These are phyloP conservation scores for Cladosporium sp. DNA, from an alignment of 2,329 filamentous ascomycete species.

Conservation along the genomic window DNA sequence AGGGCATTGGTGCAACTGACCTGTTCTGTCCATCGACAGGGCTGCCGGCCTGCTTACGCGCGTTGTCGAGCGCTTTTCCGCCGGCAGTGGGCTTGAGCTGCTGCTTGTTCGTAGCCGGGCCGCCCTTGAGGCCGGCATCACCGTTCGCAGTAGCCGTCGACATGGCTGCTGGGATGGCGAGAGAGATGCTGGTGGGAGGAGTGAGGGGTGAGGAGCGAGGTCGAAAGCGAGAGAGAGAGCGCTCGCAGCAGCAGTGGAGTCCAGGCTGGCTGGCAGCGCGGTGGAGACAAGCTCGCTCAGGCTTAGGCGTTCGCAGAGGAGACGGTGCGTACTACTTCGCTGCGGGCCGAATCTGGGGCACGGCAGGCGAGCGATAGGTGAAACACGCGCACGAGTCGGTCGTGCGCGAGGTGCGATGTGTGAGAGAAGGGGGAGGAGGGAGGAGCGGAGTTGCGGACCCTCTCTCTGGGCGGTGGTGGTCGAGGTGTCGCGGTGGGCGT, in stretches of 20 bases:
- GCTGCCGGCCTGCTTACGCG: slow-evolving; percentile 54
- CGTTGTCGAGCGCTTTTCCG: slow-evolving; percentile 49
- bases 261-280: background rate
- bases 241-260: background rate
- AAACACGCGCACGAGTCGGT: background rate
- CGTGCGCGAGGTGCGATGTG: background rate
- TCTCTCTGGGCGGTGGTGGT: background rate
- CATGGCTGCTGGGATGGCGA: slow-evolving; percentile 19
- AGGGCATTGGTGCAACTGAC: slow-evolving; percentile 38
- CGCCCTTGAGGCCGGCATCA: slow-evolving; percentile 19
- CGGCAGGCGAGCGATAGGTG: background rate
- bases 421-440: background rate
- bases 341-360: background rate
- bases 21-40: slow-evolving; percentile 52
- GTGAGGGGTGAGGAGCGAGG: slow-evolving; percentile 11
- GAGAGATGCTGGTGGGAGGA: slow-evolving; percentile 14
- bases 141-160: slow-evolving; percentile 29
- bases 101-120: slow-evolving; percentile 25
- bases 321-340: background rate
- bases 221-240: slow-evolving; percentile 1
- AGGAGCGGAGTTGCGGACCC: background rate
- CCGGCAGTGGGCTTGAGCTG: slow-evolving; percentile 47
- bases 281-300: background rate
- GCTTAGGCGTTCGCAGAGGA: background rate
- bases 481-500: background rate